Conservation (phyloP, 176 grass and related monocot genomes). For the Guadua angustifolia region DNA sequence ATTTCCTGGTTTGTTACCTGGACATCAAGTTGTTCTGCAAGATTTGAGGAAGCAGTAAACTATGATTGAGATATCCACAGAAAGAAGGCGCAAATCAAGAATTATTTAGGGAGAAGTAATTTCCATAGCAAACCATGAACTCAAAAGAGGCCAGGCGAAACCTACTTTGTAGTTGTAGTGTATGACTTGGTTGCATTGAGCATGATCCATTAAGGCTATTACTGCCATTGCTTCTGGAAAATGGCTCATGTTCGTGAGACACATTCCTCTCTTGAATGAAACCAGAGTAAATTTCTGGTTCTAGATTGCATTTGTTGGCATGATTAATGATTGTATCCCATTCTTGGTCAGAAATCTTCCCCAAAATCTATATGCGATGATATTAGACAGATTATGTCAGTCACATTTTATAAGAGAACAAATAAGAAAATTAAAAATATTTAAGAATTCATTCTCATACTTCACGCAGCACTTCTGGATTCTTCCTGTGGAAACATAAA, state of each 20-base stretch:
- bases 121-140: background rate
- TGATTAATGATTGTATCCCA: conserved; percentile 35
- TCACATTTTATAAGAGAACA: background rate
- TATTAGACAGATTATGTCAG: conserved; percentile 9
- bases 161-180: background rate
- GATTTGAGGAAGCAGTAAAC: background rate
- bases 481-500: background rate
- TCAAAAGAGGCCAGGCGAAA: background rate
- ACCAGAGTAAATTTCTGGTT: background rate
- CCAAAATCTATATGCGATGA: conserved; percentile 17
- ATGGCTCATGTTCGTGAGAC: background rate
- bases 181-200: conserved; percentile 1
- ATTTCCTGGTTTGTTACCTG: background rate
- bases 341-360: conserved; percentile 42
- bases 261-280: background rate
- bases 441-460: conserved; percentile 8
- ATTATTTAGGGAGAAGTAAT: background rate
- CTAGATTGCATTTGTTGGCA: conserved; percentile 29
- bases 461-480: conserved; percentile 19
- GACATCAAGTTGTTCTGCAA: conserved; percentile 14
- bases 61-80: background rate
- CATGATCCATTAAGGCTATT: background rate
- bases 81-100: background rate
- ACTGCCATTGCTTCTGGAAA: conserved; percentile 3
- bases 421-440: background rate